These are phyloP conservation scores for Lachnum nothofagi DNA, from an alignment of 2,329 filamentous ascomycete genomes.

Conservation along the genomic window DNA sequence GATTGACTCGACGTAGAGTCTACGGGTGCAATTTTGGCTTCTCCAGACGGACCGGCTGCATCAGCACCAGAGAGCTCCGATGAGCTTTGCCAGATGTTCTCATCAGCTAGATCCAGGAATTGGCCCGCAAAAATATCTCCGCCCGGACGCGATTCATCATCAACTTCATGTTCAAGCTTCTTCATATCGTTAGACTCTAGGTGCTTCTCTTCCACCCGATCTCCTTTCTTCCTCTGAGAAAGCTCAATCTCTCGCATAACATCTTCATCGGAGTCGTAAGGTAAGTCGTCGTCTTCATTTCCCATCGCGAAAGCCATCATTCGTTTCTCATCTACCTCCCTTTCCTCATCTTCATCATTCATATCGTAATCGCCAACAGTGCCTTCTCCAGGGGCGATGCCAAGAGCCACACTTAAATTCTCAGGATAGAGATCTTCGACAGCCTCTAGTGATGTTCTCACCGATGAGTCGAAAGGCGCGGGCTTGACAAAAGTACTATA, in stretches of 20 bases:
- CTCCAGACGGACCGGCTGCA: not conserved
- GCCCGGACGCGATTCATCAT: constrained; percentile 7
- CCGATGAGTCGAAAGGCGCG: constrained; percentile 46
- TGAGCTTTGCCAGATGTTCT: not conserved
- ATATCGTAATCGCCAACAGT: constrained; percentile 7
- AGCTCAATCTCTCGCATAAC: constrained; percentile 32
- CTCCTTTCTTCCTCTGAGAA: constrained; percentile 24
- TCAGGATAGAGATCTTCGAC: constrained; percentile 80
- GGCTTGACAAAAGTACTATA: constrained; percentile 64
- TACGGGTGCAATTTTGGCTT: not conserved
- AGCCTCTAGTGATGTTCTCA: constrained; percentile 78
- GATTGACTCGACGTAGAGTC: not conserved
- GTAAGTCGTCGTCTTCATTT: constrained; percentile 43
- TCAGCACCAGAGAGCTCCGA: not conserved
- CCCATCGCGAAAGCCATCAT: constrained; percentile 40
- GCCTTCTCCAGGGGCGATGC: constrained; percentile 21
- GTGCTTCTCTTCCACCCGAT: constrained; percentile 17
- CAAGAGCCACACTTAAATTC: constrained; percentile 50
- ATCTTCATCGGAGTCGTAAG: constrained; percentile 53
- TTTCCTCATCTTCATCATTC: constrained; percentile 13
- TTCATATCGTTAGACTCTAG: constrained; percentile 5
- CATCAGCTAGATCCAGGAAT: constrained; percentile 9
- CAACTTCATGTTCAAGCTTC: constrained; percentile 11
- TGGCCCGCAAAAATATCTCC: constrained; percentile 8
- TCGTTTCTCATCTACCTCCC: constrained; percentile 59